These are phyloP conservation scores for Kuraishia hungarica DNA, from an alignment of 805 yeast species.

Conservation along the genomic window DNA sequence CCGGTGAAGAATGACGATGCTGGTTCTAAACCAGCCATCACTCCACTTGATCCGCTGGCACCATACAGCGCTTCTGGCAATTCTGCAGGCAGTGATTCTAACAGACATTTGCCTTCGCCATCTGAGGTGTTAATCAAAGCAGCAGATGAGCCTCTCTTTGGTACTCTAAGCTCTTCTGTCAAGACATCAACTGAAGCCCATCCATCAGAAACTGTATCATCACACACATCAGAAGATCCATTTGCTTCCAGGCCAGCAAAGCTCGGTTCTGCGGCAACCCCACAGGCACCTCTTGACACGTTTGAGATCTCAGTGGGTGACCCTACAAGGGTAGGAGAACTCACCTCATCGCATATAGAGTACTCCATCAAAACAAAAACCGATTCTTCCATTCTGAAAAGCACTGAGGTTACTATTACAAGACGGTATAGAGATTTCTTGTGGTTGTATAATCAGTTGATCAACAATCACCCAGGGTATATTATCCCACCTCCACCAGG, in stretches of 20 bases:
- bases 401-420: conserved; percentile 47
- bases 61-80: not conserved
- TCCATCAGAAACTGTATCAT: not conserved
- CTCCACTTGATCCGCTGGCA: not conserved
- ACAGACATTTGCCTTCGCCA: not conserved
- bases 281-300: conserved; percentile 16
- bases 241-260: conserved; percentile 17
- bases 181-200: not conserved
- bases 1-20: conserved; percentile 16
- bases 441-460: conserved; percentile 88
- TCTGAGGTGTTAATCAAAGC: not conserved
- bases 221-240: not conserved
- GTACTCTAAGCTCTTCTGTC: not conserved
- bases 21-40: not conserved
- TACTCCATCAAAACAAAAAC: conserved; percentile 68
- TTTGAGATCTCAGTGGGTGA: conserved; percentile 76
- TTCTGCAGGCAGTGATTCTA: not conserved
- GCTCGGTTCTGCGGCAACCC: conserved; percentile 2
- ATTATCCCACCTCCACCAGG: conserved; percentile 95
- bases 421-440: conserved; percentile 88
- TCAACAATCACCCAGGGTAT: conserved; percentile 79
- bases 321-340: conserved; percentile 86
- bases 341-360: conserved; percentile 82
- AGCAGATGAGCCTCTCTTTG: not conserved
- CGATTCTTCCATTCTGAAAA: conserved; percentile 27